These are phyloP conservation scores for Aspergillus sp. DNA, from an alignment of 2,329 filamentous ascomycete species.

Conservation along the genomic window DNA sequence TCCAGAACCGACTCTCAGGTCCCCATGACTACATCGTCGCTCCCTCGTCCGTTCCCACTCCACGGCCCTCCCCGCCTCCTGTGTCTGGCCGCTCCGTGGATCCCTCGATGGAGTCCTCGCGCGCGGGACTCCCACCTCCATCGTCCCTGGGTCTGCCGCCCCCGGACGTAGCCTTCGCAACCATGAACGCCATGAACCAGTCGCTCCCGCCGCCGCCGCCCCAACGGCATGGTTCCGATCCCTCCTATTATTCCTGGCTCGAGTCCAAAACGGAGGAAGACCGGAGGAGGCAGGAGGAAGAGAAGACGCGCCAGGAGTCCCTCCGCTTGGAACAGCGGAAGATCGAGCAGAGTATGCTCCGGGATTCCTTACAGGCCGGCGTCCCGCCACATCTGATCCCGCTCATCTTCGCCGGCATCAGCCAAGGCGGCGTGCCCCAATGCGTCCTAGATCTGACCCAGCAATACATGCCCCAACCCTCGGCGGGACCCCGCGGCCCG, in stretches of 20 bases:
- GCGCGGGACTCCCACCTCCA: conserved; percentile 68
- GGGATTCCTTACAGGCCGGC: conserved; percentile 66
- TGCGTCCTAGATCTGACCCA: conserved; percentile 67
- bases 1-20: conserved; percentile 46
- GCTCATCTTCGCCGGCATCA: conserved; percentile 71
- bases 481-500: conserved; percentile 19
- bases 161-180: conserved; percentile 25
- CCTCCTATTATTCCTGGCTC: conserved; percentile 71
- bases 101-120: conserved; percentile 65
- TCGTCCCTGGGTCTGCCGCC: conserved; percentile 62
- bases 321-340: conserved; percentile 70
- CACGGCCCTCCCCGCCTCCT: conserved; percentile 33
- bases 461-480: conserved; percentile 56
- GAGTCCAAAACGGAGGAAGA: conserved; percentile 72
- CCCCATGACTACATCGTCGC: conserved; percentile 50
- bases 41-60: conserved; percentile 43
- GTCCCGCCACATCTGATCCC: conserved; percentile 74
- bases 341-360: conserved; percentile 70
- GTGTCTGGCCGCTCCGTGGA: conserved; percentile 34
- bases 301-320: conserved; percentile 62
- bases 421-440: conserved; percentile 60
- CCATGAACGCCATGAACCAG: conserved; percentile 47
- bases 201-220: conserved; percentile 61
- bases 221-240: conserved; percentile 67
- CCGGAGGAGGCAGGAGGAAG: conserved; percentile 63